Evolutionary conservation across 495 filamentous ascomycete species (phyloP), one percentile per base, ranked within the genome.

Genomic region (Neurospora intermedia): DNA sequence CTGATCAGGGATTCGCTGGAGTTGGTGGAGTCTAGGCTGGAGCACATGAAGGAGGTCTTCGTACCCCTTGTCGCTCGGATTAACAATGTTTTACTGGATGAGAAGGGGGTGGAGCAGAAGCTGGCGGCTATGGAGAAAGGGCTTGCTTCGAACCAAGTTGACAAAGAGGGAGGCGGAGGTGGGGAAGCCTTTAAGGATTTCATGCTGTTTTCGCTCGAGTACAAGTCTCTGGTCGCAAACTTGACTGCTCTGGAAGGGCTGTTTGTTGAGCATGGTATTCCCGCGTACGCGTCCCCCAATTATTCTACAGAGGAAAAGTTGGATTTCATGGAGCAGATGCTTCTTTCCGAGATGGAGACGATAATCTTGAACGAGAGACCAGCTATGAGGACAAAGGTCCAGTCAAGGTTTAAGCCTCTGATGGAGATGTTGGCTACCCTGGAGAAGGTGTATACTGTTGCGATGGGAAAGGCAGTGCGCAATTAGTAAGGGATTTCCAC

Each of bases 371-470:
- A 16, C 23, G 20, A 31, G 27, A 15, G 11, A 31, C 6, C 13
- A 6, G 54, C 27, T 27, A 8, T 5, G 1, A 39, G 39, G 16
- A 8, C 2, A 23, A 27, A 62, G 54, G 13, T 62, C 3, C 54
- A 16, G 54, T 7, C 54, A 62, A 62, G 2, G 27, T 35, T 62
- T 16, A 27, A 31, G 27, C 23, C 23, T 16, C 23, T 62, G 54
- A 62, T 31, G 23, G 27, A 62, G 13, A 35, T 16, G 54, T 15
- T 27, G 23, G 27, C 11, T 62, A 1, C 15, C 15, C 54, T 77
- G 69, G 45, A 45, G 10, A 74, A 69, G 72, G 70, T 71, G 69
- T 76, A 72, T 46, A 6, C 1, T 54, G 46, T 11, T 48, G 45
- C 46, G 10, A 54, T 20, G 46, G 10, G 0, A 11, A 10, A n/a